Percentiles rank a stretch among this genome's conserved stretches.
phyloP scores from a whole-genome alignment of 1,284 basidiomycete genomes.

The Phellopilus nigrolimitatus region DNA sequence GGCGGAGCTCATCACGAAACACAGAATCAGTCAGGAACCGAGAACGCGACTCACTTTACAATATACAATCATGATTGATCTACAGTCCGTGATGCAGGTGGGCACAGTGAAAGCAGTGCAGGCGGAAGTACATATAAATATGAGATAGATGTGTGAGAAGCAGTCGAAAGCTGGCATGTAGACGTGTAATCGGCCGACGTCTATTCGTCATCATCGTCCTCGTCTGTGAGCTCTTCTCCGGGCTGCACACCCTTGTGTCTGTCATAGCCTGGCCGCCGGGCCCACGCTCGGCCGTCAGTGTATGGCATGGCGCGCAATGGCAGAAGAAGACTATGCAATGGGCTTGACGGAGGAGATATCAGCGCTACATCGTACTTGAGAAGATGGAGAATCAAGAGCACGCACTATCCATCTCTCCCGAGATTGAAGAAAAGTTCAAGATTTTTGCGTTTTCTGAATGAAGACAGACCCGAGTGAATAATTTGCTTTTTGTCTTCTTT shows the following conservation, averaged over 20 bases:
- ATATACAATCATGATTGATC: slow-evolving; percentile 9
- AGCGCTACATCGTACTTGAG: slow-evolving; percentile 5
- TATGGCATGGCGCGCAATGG: slow-evolving; percentile 80
- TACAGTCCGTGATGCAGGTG: background rate
- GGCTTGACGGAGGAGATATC: slow-evolving; percentile 37
- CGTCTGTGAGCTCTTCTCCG: slow-evolving; percentile 73
- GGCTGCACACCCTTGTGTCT: slow-evolving; percentile 53
- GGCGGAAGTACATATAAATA: background rate
- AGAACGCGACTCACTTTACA: slow-evolving; percentile 25
- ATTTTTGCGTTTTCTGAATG: slow-evolving; percentile 56
- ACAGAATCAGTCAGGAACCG: slow-evolving; percentile 12
- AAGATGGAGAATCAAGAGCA: background rate
- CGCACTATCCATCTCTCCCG: slow-evolving; percentile 71
- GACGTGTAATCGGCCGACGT: slow-evolving; percentile 1
- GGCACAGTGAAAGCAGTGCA: background rate
- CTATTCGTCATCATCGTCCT: slow-evolving; percentile 44
- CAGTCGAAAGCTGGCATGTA: background rate
- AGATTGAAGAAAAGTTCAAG: slow-evolving; percentile 87
- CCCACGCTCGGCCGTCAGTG: slow-evolving; percentile 83
- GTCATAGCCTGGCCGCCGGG: slow-evolving; percentile 58
- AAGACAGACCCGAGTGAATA: background rate
- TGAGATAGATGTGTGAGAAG: background rate
- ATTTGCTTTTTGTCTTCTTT: background rate
- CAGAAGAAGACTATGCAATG: slow-evolving; percentile 72
- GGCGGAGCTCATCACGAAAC: slow-evolving; percentile 57